phyloP scores from a whole-genome alignment of 2,329 filamentous ascomycete genomes.

The Penicillium sp. region DNA sequence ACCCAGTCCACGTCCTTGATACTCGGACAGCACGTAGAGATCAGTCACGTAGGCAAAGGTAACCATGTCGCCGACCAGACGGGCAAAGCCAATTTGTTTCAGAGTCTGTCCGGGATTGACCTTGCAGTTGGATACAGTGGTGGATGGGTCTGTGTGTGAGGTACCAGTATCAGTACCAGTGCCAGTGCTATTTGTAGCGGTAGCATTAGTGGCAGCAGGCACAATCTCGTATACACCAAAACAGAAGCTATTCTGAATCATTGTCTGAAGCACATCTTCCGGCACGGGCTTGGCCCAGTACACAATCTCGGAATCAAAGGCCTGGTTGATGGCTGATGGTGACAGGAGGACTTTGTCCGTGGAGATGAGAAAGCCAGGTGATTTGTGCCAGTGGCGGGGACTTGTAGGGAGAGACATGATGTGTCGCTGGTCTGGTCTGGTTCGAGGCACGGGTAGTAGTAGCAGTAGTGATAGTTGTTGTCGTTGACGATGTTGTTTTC shows the following conservation, averaged over 20 bases:
- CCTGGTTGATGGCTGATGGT: slow-evolving; percentile 3
- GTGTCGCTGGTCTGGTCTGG: no score
- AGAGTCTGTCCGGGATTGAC: not conserved
- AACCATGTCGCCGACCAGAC: not conserved
- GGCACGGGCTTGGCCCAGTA: not conserved
- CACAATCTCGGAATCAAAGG: not conserved
- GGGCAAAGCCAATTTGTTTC: not conserved
- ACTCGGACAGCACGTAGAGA: slow-evolving; percentile 22
- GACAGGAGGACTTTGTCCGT: slow-evolving; percentile 6
- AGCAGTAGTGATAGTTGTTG: no score
- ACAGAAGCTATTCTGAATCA: not conserved
- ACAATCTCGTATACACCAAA: not conserved
- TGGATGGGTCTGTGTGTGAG: no score
- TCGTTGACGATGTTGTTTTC: no score
- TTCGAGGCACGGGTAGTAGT: no score
- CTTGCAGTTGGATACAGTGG: not conserved
- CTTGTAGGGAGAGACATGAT: not conserved
- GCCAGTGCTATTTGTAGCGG: no score
- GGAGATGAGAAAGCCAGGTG: slow-evolving; percentile 4
- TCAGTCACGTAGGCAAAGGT: not conserved
- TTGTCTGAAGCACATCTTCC: not conserved
- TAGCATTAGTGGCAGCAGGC: no score
- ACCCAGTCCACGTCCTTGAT: slow-evolving; percentile 57
- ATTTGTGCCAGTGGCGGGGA: slow-evolving; percentile 1
- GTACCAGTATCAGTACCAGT: not conserved